Evolutionary conservation across 129 eudicot species (phyloP), one percentile per base, ranked within the genome.

Genomic region (Flaveria linearis): DNA sequence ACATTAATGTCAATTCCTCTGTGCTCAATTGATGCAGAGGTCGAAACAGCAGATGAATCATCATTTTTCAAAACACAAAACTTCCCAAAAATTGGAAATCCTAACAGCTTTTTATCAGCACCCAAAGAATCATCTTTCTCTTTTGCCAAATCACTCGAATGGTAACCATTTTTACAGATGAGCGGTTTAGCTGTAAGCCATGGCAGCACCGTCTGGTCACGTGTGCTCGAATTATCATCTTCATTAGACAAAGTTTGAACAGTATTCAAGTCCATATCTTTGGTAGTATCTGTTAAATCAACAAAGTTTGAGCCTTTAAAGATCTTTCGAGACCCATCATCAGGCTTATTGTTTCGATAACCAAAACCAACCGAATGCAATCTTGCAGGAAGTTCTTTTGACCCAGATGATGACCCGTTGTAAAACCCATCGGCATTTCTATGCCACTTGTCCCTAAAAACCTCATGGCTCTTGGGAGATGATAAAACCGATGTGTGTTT

Each of bases 1-100:
- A 94, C 82, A 73, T 94, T 94, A 20, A 94, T 91, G 71, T 94
- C 97, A 68, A 94, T 81, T 75, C 82, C 80, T 75, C 76, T 80
- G 39, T 60, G 87, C 69, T 82, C 80, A 70, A 74, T 64, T 65
- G 82, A 69, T 17, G 78, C 86, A 26, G 88, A 79, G 45, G 84
- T 62, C 7, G 88, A 83, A 43, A 78, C 75, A 53, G 72, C 71
- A 20, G 83, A 81, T 1, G 93, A 73, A 11, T 80, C 50, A 15
- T 81, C 85, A 6, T 77, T 80, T 72, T 85, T 85, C 0, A 69
- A 69, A 65, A 57, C 82, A 23, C 75, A 66, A 68, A 84, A 82
- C n/a, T 78, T 82, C 46, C 77, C 93, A 73, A 87, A 87, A 69
- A 85, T 79, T 42, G 98, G 88, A 77, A 85, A 67, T 50, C 93